Base-by-base conservation (phyloP, 1,139 yeast species). In the Lodderomyces oxycetoniae region DNA sequence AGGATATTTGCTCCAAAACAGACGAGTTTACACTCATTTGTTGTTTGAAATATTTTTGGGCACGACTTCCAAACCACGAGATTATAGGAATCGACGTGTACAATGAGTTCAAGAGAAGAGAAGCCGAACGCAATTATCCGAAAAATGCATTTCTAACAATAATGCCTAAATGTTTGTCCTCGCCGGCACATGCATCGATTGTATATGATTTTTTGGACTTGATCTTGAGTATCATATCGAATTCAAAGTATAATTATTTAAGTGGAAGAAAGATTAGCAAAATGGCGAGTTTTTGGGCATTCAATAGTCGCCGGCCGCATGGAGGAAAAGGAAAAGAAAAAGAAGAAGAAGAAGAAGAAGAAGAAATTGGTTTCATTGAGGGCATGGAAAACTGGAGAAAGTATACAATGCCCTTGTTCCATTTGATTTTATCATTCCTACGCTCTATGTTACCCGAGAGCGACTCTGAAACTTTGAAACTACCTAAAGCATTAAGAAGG, bases 271-370 rank as follows among this genome's bases (percentile, higher is more conserved):
- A 86, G 50, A 70, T 88, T 14, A 73, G 93, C 12, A 79, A 84
- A 47, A 72, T 88, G 77, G 82, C 93, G 23, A 89, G 91, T 15
- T 61, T 86, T 24, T 88, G 96, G 96, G 96, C 95, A 0, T 88
- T 88, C 50, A 77, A 75, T 42, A 24, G 14, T 29, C n/a, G n/a
- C n/a, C n/a, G n/a, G n/a, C n/a, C n/a, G n/a, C n/a, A n/a, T n/a
- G 7, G n/a, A 6, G 9, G 7, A 10, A 24, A 10, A 10, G 14
- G 7, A 24, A 28, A 25, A 11, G 31, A 36, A 17, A 15, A 45
- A 19, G 17, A 23, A 5, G 31, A 28, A 7, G 22, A 17, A 10
- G 20, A 22, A 15, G 11, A 53, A n/a, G 43, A 45, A 11, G 45
- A 47, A 22, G 74, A 68, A 35, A 49, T 51, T 36, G 65, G 66